Base-by-base conservation (phyloP, 768 basidiomycete species). In the Mycena leptocephala region DNA sequence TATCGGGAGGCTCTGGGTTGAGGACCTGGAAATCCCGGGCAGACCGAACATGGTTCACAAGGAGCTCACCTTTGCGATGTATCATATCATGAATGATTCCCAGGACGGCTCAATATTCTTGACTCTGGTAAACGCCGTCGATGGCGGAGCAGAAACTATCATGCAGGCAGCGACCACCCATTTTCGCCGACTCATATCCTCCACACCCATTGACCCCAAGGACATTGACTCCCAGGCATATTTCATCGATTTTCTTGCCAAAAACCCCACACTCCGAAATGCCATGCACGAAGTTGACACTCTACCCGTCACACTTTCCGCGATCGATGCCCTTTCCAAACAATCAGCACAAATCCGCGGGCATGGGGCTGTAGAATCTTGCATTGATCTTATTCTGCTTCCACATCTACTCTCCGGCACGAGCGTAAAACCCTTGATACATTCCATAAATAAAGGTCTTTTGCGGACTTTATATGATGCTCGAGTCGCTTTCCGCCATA, bases 381-480 rank as follows among this genome's bases (percentile, higher is more conserved):
- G 74, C 33, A 30, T 75, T 5, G 62, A 56, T 18, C 26, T 33
- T n/a, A 28, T 75, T 20, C 30, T 75, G 22, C 59, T 70, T 32
- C 67, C 61, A 26, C 68, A 75, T 58, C 30, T 75, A 22, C 68
- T 75, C 37, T 75, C 74, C 30, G 74, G 74, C 53, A 35, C 68
- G 26, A 46, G 20, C n/a, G 62, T 75, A 3, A 64, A 70, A 58
- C 74, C 74, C 24, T 26, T 75, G 10, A 70, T 75, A 14, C 67
- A 75, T 10, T 61, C 62, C 62, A 70, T 75, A 14, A 75, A 75
- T 41, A 75, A 70, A 9, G 74, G 74, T 35, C 74, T 75, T 32
- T 32, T 75, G 32, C 74, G 67, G 2, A 43, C 68, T 24, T 46
- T 75, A 22, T 75, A 70, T 39, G 55, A 70, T 35, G 74, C 74